These are phyloP conservation scores for Avicennia marina DNA, from an alignment of 257 asterid species.

Conservation along the genomic window DNA sequence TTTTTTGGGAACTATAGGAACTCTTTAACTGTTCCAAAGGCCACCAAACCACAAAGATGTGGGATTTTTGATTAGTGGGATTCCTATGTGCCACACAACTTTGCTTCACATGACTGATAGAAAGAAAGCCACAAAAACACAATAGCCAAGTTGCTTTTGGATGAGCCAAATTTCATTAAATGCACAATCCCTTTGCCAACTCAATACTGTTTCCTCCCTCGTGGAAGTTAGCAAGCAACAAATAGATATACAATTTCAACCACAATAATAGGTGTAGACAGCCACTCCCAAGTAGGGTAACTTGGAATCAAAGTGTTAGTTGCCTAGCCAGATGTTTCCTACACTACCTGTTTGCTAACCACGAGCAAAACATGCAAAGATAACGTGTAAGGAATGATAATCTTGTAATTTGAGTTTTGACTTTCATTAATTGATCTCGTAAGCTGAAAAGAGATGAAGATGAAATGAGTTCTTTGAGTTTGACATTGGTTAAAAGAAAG, in stretches of 20 bases:
- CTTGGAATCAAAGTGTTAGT: neutral
- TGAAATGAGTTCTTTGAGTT: neutral
- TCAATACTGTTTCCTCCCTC: constrained; percentile 15
- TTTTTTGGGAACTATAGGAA: neutral
- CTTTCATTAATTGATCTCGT: too few species aligned
- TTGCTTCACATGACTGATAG: constrained; percentile 29
- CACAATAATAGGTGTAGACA: constrained; percentile 10
- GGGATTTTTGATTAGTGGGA: constrained; percentile 20
- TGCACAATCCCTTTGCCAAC: constrained; percentile 41
- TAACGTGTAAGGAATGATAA: too few species aligned
- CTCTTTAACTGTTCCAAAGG: neutral
- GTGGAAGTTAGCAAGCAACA: constrained; percentile 35
- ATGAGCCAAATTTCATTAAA: constrained; percentile 41
- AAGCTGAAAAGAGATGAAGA: too few species aligned
- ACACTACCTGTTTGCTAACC: too few species aligned
- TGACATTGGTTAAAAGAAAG: neutral
- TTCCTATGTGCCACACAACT: constrained; percentile 29
- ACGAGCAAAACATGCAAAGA: too few species aligned
- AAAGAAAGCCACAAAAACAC: constrained; percentile 33
- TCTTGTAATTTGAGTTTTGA: too few species aligned
- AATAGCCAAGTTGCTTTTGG: constrained; percentile 23
- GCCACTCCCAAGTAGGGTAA: too few species aligned
- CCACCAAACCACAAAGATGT: constrained; percentile 1
- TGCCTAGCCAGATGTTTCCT: too few species aligned
- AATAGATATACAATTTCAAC: constrained; percentile 6